Conservation (phyloP, 140 eudicot species). For the Ambrosia hybrid region DNA sequence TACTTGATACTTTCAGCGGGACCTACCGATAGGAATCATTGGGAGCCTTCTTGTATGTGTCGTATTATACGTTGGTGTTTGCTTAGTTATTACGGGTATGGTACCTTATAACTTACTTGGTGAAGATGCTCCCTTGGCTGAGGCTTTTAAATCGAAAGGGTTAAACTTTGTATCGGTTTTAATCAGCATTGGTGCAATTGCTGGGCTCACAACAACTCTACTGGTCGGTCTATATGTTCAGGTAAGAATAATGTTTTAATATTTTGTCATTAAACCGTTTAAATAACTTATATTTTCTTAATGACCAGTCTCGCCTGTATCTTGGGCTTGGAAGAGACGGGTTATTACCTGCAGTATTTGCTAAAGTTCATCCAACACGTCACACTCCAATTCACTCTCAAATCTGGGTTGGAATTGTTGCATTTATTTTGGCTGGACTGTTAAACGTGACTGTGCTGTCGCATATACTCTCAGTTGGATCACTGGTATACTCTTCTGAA, state of each 20-base stretch:
- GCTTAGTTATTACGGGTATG: conserved; percentile 98
- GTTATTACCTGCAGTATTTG: conserved; percentile 74
- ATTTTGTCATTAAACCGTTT: background rate
- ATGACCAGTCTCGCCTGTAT: conserved; percentile 82
- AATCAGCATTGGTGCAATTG: conserved; percentile 95
- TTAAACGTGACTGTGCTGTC: conserved; percentile 81
- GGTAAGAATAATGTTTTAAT: conserved; percentile 37
- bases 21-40: conserved; percentile 89
- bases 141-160: conserved; percentile 90
- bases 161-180: conserved; percentile 71
- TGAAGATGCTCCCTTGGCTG: conserved; percentile 96
- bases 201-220: conserved; percentile 96
- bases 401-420: conserved; percentile 97
- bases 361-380: conserved; percentile 77
- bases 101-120: conserved; percentile 83
- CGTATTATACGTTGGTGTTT: conserved; percentile 77
- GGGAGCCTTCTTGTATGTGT: conserved; percentile 90
- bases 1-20: conserved; percentile 52
- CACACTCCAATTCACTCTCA: conserved; percentile 96
- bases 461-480: conserved; percentile 88
- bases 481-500: conserved; percentile 55
- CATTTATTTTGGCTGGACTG: conserved; percentile 73
- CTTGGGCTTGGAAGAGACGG: conserved; percentile 99
- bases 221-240: conserved; percentile 97
- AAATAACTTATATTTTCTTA: conserved; percentile 14